A percentile compares a stretch with the other conserved stretches of the same genome.
These are phyloP conservation scores for Westerdykella sp. DNA, from an alignment of 2,329 filamentous ascomycete species.

Conservation along the genomic window DNA sequence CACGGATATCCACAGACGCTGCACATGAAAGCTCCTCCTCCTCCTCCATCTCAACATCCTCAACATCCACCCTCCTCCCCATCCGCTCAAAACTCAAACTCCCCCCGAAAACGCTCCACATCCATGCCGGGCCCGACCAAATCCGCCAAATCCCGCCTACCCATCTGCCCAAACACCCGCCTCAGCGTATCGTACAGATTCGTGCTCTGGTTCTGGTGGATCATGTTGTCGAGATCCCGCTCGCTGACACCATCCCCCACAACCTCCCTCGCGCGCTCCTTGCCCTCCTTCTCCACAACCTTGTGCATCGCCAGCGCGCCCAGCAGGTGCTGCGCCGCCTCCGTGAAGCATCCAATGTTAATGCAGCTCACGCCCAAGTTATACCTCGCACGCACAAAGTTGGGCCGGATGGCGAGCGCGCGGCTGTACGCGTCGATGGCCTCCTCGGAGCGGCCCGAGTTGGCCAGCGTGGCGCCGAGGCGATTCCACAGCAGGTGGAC, in stretches of 20 bases:
- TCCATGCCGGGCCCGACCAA: conserved; percentile 85
- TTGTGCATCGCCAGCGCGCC: conserved; percentile 94
- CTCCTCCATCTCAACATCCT: not conserved
- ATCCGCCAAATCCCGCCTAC: conserved; percentile 77
- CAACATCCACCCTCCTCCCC: not conserved
- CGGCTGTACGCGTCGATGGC: conserved; percentile 95
- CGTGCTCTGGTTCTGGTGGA: conserved; percentile 91
- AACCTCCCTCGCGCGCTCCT: conserved; percentile 77
- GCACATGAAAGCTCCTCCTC: not conserved
- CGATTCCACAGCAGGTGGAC: conserved; percentile 96
- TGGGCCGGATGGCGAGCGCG: conserved; percentile 80
- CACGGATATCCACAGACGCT: too few relatives aligned
- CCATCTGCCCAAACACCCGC: conserved; percentile 96
- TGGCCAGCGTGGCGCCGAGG: conserved; percentile 89
- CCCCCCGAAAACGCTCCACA: conserved; percentile 77
- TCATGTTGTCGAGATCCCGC: conserved; percentile 75
- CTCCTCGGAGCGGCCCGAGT: conserved; percentile 87
- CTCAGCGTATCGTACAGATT: conserved; percentile 93
- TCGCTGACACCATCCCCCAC: conserved; percentile 58
- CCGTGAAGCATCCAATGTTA: conserved; percentile 90
- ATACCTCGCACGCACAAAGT: conserved; percentile 95
- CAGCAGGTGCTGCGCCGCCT: conserved; percentile 87
- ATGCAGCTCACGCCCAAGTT: conserved; percentile 96
- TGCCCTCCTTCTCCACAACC: conserved; percentile 77
- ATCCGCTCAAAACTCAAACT: conserved; percentile 71